phyloP scores from a whole-genome alignment of 1,284 basidiomycete genomes.

The Xerocomus tenax region DNA sequence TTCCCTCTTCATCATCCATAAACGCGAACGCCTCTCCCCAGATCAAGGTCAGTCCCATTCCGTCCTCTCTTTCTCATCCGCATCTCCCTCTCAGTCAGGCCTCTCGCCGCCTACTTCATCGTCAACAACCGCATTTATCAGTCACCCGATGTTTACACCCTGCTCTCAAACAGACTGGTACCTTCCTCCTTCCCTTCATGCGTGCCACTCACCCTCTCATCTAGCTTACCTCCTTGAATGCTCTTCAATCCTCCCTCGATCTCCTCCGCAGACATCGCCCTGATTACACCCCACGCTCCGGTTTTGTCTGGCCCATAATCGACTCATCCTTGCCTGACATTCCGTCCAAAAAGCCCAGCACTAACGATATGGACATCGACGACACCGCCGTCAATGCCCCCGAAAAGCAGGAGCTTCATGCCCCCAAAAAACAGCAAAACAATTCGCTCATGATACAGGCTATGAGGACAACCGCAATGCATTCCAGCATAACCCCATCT shows the following conservation, averaged over 20 bases:
- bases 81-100: conserved; percentile 43
- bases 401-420: conserved; percentile 27
- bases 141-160: conserved; percentile 71
- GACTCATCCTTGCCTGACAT: conserved; percentile 44
- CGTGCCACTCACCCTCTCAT: conserved; percentile 7
- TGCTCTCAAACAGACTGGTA: conserved; percentile 75
- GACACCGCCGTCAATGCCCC: conserved; percentile 19
- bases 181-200: background rate
- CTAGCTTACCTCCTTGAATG: conserved; percentile 63
- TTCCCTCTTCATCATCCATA: conserved; percentile 76
- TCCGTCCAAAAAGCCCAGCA: conserved; percentile 35
- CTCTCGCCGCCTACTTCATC: conserved; percentile 74
- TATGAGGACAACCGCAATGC: conserved; percentile 65
- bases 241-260: conserved; percentile 66
- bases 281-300: conserved; percentile 69
- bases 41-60: conserved; percentile 54
- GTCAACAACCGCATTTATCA: conserved; percentile 81
- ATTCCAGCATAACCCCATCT: conserved; percentile 48
- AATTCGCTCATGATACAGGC: conserved; percentile 59
- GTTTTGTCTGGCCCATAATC: conserved; percentile 71
- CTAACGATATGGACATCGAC: conserved; percentile 25
- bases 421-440: conserved; percentile 54
- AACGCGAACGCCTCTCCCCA: conserved; percentile 69
- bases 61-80: background rate
- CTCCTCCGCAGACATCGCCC: conserved; percentile 60